Conservation (phyloP, 768 basidiomycete species). For the Auriculariales sp. region DNA sequence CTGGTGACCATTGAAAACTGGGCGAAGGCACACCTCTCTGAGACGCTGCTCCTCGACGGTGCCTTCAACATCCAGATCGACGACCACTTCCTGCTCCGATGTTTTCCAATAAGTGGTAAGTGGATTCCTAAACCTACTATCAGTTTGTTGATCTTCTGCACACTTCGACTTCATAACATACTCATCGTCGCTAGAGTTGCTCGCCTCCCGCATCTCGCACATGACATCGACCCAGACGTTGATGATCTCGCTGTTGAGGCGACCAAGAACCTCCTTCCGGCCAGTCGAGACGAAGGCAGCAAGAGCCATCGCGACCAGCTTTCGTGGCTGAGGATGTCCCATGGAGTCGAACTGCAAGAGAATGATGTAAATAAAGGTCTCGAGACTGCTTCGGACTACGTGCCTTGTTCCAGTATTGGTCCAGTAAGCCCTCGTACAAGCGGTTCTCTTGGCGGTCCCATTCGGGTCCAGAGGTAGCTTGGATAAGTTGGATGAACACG, state of each 20-base stretch:
- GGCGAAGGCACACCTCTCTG: constrained; percentile 51
- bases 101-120: constrained; percentile 60
- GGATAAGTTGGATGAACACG: constrained; percentile 59
- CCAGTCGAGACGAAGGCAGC: constrained; percentile 66
- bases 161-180: constrained; percentile 3
- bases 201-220: constrained; percentile 68
- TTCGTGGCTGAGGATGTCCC: constrained; percentile 73
- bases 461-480: constrained; percentile 36
- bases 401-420: constrained; percentile 76
- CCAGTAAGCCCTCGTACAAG: constrained; percentile 51
- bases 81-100: constrained; percentile 26
- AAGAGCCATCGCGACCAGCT: constrained; percentile 71
- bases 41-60: constrained; percentile 69
- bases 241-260: constrained; percentile 62
- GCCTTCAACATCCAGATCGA: constrained; percentile 48
- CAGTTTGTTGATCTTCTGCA: neutral
- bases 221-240: constrained; percentile 84
- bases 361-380: constrained; percentile 1
- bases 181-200: constrained; percentile 18
- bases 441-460: constrained; percentile 31
- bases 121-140: constrained; percentile 20
- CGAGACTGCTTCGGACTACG: constrained; percentile 11
- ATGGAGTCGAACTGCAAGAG: constrained; percentile 69
- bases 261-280: constrained; percentile 52
- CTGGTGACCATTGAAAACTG: too few species aligned